Conservation (phyloP, 1,284 basidiomycete genomes). For the Irpex sp. region DNA sequence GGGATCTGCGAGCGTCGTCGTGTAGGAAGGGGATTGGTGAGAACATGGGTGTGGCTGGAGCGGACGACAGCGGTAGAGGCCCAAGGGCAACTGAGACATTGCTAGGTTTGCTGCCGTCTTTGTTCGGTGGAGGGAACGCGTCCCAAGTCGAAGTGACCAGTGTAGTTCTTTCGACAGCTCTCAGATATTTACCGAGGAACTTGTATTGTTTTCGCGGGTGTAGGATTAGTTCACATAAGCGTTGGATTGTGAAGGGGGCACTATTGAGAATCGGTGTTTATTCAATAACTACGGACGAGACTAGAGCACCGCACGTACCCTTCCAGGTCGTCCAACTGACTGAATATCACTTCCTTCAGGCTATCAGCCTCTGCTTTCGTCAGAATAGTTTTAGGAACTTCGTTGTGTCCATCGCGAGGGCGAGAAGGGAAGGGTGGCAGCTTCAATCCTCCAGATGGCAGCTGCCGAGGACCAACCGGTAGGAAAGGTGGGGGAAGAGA, state of each 20-base stretch:
- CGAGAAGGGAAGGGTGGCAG: constrained; percentile 78
- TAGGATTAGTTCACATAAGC: constrained; percentile 82
- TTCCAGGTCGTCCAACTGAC: constrained; percentile 75
- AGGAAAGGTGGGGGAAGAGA: constrained; percentile 26
- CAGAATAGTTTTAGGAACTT: constrained; percentile 59
- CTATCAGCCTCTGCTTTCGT: constrained; percentile 59
- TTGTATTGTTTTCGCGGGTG: constrained; percentile 73
- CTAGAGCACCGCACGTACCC: constrained; percentile 43
- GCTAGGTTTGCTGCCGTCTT: constrained; percentile 6
- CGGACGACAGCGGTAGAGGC: constrained; percentile 38
- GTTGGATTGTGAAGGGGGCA: constrained; percentile 91
- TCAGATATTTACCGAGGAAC: constrained; percentile 84
- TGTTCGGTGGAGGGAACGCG: constrained; percentile 52
- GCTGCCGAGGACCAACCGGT: constrained; percentile 37
- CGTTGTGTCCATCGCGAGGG: constrained; percentile 46
- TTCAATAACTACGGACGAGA: constrained; percentile 6
- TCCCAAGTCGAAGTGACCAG: constrained; percentile 83
- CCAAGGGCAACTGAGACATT: constrained; percentile 32
- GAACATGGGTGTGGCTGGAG: constrained; percentile 75
- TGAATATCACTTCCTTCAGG: constrained; percentile 57
- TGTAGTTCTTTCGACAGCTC: constrained; percentile 82
- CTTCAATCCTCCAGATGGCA: constrained; percentile 63
- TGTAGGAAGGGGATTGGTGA: constrained; percentile 83
- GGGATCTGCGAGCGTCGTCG: constrained; percentile 70
- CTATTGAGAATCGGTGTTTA: constrained; percentile 26